phyloP scores from a whole-genome alignment of 2,329 filamentous ascomycete species.

The Fusarium tupiense region DNA sequence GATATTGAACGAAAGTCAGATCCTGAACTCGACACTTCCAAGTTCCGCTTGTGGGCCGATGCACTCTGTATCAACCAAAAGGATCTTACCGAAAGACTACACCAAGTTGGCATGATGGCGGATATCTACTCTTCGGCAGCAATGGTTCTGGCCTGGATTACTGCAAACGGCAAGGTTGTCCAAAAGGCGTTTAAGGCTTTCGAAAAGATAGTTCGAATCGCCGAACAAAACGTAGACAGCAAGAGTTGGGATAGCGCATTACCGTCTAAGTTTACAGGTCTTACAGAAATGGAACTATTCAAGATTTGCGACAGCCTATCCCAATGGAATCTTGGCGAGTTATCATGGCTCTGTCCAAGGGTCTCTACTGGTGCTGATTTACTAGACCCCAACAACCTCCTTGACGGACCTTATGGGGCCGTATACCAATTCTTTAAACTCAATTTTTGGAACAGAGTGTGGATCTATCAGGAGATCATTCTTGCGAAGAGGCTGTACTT shows the following conservation, averaged over 20 bases:
- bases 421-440: background rate
- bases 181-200: background rate
- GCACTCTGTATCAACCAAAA: background rate
- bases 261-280: too few relatives aligned
- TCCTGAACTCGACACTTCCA: accelerated
- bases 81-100: background rate
- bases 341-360: too few relatives aligned
- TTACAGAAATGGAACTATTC: too few relatives aligned
- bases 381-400: too few relatives aligned
- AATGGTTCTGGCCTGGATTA: background rate
- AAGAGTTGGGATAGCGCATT: too few relatives aligned
- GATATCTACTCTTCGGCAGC: background rate
- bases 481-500: background rate
- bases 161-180: too few relatives aligned
- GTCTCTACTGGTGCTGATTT: too few relatives aligned
- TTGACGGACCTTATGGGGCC: too few relatives aligned
- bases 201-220: too few relatives aligned
- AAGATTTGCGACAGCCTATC: too few relatives aligned
- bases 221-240: too few relatives aligned
- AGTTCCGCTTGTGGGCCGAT: background rate
- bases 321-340: too few relatives aligned
- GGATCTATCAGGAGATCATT: background rate
- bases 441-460: background rate
- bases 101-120: background rate
- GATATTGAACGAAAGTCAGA: background rate